phyloP scores from a whole-genome alignment of 2,329 filamentous ascomycete genomes.

The Aureobasidium uvarum region DNA sequence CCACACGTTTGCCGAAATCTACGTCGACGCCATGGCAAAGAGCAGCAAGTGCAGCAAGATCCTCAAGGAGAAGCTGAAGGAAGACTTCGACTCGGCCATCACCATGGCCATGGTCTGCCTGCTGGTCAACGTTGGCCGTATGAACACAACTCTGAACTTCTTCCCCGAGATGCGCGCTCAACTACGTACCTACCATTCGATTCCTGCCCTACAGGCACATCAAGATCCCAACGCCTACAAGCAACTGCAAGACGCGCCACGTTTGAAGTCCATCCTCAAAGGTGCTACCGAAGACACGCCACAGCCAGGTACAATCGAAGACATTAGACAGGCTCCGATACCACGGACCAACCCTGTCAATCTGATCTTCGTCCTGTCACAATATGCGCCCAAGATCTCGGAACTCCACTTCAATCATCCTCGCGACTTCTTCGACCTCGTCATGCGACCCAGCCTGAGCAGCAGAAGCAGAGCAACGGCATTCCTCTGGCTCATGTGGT shows the following conservation, averaged over 20 bases:
- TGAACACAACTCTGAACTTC: constrained; percentile 99
- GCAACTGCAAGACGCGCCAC: constrained; percentile 91
- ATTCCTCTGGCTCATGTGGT: constrained; percentile 99
- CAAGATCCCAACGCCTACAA: constrained; percentile 97
- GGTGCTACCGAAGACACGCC: constrained; percentile 88
- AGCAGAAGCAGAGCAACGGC: constrained; percentile 80
- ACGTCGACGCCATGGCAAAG: constrained; percentile 97
- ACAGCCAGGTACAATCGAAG: constrained; percentile 78
- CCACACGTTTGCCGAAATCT: constrained; percentile 83
- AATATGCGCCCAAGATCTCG: constrained; percentile 85
- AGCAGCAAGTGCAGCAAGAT: constrained; percentile 99
- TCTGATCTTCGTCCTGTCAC: constrained; percentile 89
- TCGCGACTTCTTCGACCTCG: constrained; percentile 91
- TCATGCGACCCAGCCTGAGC: constrained; percentile 83
- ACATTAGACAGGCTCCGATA: constrained; percentile 66
- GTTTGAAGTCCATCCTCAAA: constrained; percentile 95
- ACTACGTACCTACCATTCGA: constrained; percentile 94
- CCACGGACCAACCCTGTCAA: constrained; percentile 97
- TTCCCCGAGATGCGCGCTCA: constrained; percentile 99
- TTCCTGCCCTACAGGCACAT: constrained; percentile 90
- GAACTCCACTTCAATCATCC: constrained; percentile 84
- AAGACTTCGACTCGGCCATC: constrained; percentile 85
- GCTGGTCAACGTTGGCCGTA: constrained; percentile 92
- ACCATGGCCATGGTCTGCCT: constrained; percentile 99
- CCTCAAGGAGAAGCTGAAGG: constrained; percentile 91